Percentiles rank a stretch among this genome's conserved stretches.
Evolutionary conservation across 441 rosid genomes (phyloP).

Genomic region (Adansonia grandidieri): DNA sequence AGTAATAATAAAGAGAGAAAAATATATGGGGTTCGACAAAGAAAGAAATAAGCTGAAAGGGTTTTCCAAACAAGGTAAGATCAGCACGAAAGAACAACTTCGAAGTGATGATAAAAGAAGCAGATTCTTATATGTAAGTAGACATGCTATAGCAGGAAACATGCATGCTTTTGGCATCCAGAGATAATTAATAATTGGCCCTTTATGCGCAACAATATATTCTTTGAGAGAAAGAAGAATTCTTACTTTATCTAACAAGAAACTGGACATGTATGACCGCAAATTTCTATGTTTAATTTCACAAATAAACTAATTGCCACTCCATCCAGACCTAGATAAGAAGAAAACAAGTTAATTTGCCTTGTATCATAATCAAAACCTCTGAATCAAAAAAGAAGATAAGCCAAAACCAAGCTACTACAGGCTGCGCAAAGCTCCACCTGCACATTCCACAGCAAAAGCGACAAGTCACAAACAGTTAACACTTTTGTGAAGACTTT

Average conservation of each 20-base stretch:
- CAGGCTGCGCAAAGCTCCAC: constrained; percentile 50
- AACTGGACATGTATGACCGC: constrained; percentile 27
- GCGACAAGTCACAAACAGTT: constrained; percentile 25
- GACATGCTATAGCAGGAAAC: constrained; percentile 20
- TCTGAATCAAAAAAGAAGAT: constrained; percentile 54
- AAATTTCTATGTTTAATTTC: constrained; percentile 34
- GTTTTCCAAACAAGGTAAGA: neutral
- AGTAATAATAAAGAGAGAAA: neutral
- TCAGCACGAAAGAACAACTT: neutral
- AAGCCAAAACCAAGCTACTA: constrained; percentile 34
- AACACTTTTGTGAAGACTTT: constrained; percentile 22
- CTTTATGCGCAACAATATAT: constrained; percentile 17
- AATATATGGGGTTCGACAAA: neutral
- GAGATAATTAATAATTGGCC: constrained; percentile 14
- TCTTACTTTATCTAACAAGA: constrained; percentile 31
- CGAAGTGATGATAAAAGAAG: constrained; percentile 16
- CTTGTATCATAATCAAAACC: constrained; percentile 54
- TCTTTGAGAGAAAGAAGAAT: constrained; percentile 25
- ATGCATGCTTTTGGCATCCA: constrained; percentile 25
- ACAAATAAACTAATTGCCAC: constrained; percentile 48
- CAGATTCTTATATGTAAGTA: constrained; percentile 13
- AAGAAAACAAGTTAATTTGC: constrained; percentile 42
- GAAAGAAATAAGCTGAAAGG: constrained; percentile 7
- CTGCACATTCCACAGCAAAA: constrained; percentile 50
- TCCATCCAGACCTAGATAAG: constrained; percentile 42